Base-by-base conservation (phyloP, 2,329 filamentous ascomycete species). In the Uncinocarpus reesii region DNA sequence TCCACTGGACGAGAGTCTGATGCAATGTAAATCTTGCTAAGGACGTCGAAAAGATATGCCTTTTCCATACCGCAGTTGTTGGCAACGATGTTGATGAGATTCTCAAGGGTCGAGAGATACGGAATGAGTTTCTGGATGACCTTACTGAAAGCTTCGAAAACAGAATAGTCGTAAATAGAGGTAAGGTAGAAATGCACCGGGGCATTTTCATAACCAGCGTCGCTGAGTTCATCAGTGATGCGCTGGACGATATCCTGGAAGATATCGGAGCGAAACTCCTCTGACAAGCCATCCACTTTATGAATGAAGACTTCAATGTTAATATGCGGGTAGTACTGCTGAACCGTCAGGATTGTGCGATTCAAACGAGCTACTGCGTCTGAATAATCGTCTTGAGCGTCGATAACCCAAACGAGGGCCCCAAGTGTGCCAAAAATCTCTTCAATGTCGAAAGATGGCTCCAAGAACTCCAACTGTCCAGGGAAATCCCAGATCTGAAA, bases 281-380 rank as follows among this genome's bases (percentile, higher is more conserved):
- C 92, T 23, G 86, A 92, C 13, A 98, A 75, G n/a, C 89, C 90
- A 63, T 98, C 92, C 28, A 95, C 90, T 66, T 98, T 98, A 76
- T 98, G 92, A 58, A 98, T 94, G 67, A 98, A 96, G 43, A 98
- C 90, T 64, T 96, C 90, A 56, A 98, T 85, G 66, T 95, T 95
- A 69, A 96, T 92, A 62, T 86, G 83, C 1, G 90, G 89, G 62
- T 94, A 95, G 52, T 80, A 81, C 56, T 87, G 81, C 62, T 95
- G 86, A 1, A 98, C 79, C 55, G 87, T 86, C 50, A 95, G 74
- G 53, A 96, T 94, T 6, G 89, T 95, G 47, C 80, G 75, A 66
- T 95, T 94, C 23, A 98, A 78, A 7, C 86, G 82, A 47, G 80
- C 79, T 41, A 98, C 86, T 15, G 89, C 86, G 64, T 95, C 88